Evolutionary conservation across 2,329 filamentous ascomycete genomes (phyloP).

Genomic region (Diplodia scrobiculata): DNA sequence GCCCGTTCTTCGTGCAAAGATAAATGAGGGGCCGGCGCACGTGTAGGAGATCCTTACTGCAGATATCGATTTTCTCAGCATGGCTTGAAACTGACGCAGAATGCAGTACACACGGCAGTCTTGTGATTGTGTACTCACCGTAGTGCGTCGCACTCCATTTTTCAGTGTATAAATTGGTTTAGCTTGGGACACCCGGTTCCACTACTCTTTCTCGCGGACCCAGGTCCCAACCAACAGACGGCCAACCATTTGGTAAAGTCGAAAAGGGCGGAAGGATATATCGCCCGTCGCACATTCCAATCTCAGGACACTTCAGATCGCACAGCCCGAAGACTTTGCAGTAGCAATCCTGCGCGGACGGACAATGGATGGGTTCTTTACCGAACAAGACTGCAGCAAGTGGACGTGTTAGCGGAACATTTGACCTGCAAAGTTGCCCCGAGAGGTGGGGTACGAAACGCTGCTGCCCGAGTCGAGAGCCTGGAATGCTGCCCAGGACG

Average conservation of each 20-base stretch:
- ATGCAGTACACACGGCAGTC: too few species aligned
- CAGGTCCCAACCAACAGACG: conserved; percentile 57
- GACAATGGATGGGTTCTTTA: conserved; percentile 58
- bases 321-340: conserved; percentile 68
- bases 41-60: not conserved
- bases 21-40: not conserved
- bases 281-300: conserved; percentile 57
- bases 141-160: not conserved
- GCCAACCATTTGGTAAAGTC: conserved; percentile 64
- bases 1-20: not conserved
- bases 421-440: not conserved
- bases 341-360: conserved; percentile 63
- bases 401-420: not conserved
- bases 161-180: not conserved
- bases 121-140: not conserved
- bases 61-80: not conserved
- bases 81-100: too few species aligned
- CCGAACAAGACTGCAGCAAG: conserved; percentile 43
- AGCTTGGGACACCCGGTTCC: conserved; percentile 23
- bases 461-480: not conserved
- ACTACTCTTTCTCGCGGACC: conserved; percentile 39
- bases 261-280: conserved; percentile 63
- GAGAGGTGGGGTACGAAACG: not conserved
- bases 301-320: conserved; percentile 46
- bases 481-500: not conserved